Evolutionary conservation across 495 filamentous ascomycete genomes (phyloP), one percentile per base, ranked within the genome.

Genomic region (Xylaria curta): DNA sequence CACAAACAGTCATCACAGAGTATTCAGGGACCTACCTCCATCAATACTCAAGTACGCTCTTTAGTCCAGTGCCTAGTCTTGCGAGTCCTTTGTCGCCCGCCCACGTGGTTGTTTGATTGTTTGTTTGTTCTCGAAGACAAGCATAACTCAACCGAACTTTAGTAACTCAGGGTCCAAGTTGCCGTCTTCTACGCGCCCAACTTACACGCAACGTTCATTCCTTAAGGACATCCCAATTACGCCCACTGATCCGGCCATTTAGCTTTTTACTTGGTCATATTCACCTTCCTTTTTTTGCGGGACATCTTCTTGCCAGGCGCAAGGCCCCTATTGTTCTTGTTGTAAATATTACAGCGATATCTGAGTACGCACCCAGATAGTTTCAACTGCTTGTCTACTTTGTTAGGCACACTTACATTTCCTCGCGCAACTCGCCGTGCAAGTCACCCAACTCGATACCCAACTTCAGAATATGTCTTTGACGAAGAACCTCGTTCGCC

Each of bases 271-370:
- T 65, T n/a, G 44, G 46, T 44, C 58, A 51, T 49, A 26, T 24
- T 21, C 53, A 40, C 68, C 47, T 54, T 69, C 26, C 60, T 77
- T 76, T 73, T 77, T 65, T 49, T 1, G 6, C 59, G 33, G 46
- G 19, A 58, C 62, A 61, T 26, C 28, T 21, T 38, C 72, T 77
- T 77, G 77, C 77, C 77, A 68, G 77, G 77, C 65, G 77, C 77
- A 77, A 73, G 73, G 13, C 13, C 60, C 19, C 40, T 53, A n/a
- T 21, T 65, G 2, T 54, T 46, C 38, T 28, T 60, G 31, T 31
- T 66, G 28, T 40, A 53, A 66, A n/a, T 28, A 33, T 26, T 36
- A 8, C 6, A 49, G 65, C 33, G 42, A 44, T 68, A 69, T 36
- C 42, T 15, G 42, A 38, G 17, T 4, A 36, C 33, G 8, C 28